Evolutionary conservation across 2,329 filamentous ascomycete species (phyloP), one percentile per base, ranked within the genome.

Genomic region (Tolypocladium tundrense): DNA sequence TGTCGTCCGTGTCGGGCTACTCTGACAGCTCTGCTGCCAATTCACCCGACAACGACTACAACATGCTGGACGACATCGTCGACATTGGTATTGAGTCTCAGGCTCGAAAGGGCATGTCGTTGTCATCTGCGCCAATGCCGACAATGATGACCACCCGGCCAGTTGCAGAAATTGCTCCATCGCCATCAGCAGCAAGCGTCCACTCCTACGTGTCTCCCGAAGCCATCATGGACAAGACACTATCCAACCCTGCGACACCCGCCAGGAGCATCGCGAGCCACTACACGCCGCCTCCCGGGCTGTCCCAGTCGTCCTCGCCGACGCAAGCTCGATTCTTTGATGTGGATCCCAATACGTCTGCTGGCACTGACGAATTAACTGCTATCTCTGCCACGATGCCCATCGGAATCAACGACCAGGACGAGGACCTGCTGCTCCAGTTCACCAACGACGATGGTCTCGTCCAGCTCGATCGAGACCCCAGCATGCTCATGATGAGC

Each of bases 301-400:
- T 86, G 37, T 84, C 82, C n/a, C 78, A 82, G 60, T 82, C 82
- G 27, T 81, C 81, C 16, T 85, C 83, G 31, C 82, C 82, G 4
- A 79, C 79, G 35, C 71, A 76, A 7, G 65, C 67, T n/a, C 74
- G 71, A 51, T 79, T 75, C 67, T 82, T 79, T 63, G 74, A 79
- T 48, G 67, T 75, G 58, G 76, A 79, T 48, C 69, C 74, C 45
- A 73, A 71, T 65, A 68, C 69, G 1, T 66, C 70, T 5, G 65
- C 65, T 31, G 63, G 63, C 48, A 58, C 60, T 1, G 70, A 73
- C 33, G 70, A 70, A 35, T 60, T 73, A 43, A 65, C 66, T 57
- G 63, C 58, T 52, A 65, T 72, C 1, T 63, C 67, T 39, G 64
- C 61, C n/a, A 64, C 67, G 50, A 62, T 69, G 57, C 67, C 67